phyloP scores from a whole-genome alignment of 2,329 filamentous ascomycete species.

The Claviceps paspali region DNA sequence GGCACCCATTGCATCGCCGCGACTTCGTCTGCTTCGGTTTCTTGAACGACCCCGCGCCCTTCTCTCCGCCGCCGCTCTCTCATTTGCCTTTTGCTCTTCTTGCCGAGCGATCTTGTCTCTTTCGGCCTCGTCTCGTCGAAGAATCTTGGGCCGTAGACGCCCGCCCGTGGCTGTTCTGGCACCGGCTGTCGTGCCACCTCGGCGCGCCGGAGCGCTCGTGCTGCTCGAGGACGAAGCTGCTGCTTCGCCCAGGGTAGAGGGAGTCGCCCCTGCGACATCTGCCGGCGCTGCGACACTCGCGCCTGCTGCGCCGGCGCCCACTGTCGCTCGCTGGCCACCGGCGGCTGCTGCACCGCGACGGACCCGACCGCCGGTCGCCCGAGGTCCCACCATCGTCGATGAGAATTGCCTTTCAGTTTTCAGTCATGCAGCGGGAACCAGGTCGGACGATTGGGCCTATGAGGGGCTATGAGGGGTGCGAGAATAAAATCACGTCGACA shows the following conservation, averaged over 20 bases:
- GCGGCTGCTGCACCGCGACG: slow-evolving; percentile 17
- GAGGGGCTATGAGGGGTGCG: too few species aligned
- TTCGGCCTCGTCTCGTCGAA: slow-evolving; percentile 35
- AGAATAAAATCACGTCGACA: too few species aligned
- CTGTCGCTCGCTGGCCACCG: slow-evolving; percentile 7
- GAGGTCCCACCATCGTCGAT: slow-evolving; percentile 18
- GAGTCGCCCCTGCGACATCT: slow-evolving; percentile 8
- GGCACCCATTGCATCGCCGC: slow-evolving; percentile 28
- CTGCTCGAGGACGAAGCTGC: slow-evolving; percentile 11
- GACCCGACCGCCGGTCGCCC: slow-evolving; percentile 17
- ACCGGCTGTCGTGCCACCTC: slow-evolving; percentile 19
- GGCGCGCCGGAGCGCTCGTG: slow-evolving; percentile 12
- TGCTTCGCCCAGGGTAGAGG: slow-evolving; percentile 8
- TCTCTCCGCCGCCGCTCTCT: slow-evolving; percentile 25
- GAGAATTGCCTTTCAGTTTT: not conserved
- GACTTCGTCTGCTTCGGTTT: slow-evolving; percentile 26
- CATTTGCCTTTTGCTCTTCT: slow-evolving; percentile 27
- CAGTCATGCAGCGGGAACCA: too few species aligned
- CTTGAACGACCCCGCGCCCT: slow-evolving; percentile 22
- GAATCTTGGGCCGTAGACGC: slow-evolving; percentile 32
- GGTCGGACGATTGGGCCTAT: too few species aligned
- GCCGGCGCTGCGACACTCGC: slow-evolving; percentile 8
- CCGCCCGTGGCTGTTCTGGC: slow-evolving; percentile 20
- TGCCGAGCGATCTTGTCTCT: slow-evolving; percentile 30
- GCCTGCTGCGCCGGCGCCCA: slow-evolving; percentile 13